phyloP scores from a whole-genome alignment of 2,329 filamentous ascomycete species.

The Fusarium sp. region DNA sequence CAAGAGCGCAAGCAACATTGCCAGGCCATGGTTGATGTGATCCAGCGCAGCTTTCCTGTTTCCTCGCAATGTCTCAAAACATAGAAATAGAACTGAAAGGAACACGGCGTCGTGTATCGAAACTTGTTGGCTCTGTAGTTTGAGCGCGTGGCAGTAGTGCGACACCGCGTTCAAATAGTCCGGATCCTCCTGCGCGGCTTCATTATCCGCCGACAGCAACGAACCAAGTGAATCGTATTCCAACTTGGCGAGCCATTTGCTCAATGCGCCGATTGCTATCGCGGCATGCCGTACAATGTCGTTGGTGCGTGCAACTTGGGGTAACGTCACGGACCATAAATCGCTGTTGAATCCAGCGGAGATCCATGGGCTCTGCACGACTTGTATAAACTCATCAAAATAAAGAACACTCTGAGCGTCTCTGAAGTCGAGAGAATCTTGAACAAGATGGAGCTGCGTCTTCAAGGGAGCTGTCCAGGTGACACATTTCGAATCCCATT shows the following conservation, averaged over 20 bases:
- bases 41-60: conserved; percentile 45
- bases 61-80: conserved; percentile 46
- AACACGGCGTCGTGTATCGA: conserved; percentile 45
- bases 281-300: conserved; percentile 44
- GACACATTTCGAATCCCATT: conserved; percentile 39
- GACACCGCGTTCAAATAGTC: conserved; percentile 47
- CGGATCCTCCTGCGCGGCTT: neutral
- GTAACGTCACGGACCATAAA: conserved; percentile 45
- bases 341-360: conserved; percentile 35
- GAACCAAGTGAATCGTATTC: neutral
- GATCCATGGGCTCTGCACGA: conserved; percentile 44
- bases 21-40: conserved; percentile 50
- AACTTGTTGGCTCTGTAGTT: conserved; percentile 38
- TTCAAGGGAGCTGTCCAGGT: neutral
- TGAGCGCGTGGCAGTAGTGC: conserved; percentile 49
- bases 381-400: conserved; percentile 45
- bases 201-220: neutral
- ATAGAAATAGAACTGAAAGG: conserved; percentile 45
- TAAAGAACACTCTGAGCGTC: conserved; percentile 33
- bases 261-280: conserved; percentile 45
- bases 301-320: conserved; percentile 44
- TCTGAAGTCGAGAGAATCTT: conserved; percentile 14
- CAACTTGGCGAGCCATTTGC: conserved; percentile 18
- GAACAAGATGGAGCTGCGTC: conserved; percentile 14
- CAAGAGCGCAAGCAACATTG: conserved; percentile 46